Evolutionary conservation across 2,329 filamentous ascomycete genomes (phyloP), one percentile per base, ranked within the genome.

Genomic region (Ceratocystis variospora): DNA sequence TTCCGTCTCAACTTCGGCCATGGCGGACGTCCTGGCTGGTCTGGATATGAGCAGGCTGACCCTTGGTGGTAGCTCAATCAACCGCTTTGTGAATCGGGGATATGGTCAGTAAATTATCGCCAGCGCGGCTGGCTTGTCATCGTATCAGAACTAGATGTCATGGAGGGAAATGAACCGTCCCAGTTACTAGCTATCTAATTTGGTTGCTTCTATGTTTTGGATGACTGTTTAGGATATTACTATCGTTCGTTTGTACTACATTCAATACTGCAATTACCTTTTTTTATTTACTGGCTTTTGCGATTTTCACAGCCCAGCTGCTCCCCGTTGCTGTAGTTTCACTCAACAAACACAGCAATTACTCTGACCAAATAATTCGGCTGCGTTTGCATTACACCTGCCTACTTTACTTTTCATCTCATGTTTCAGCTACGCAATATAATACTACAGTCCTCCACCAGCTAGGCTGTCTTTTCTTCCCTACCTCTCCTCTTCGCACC

Each of bases 1-100:
- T 78, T 90, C 88, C 19, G 86, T 93, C 17, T 91, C 89, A 33
- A 88, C 91, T 73, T 90, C 87, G 17, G 89, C 89, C 2, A 77
- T 93, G 66, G 89, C 92, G 73, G 89, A 93, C 73, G 88, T 87
- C 6, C 76, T 91, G 64, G 82, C 89, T 22, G 85, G 87, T 69
- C 81, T 85, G 70, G 81, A 85, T 70, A 83, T 79, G 37, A 83
- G 80, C 70, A 77, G 85, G 69, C 62, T 70, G 53, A 68, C 68
- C 15, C 45, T 70, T 55, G 66, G 66, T 17, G 61, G 66, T 12
- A 59, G 67, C 10, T 70, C 69, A 15, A 67, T 70, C 33, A 68
- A 65, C 22, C 61, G 68, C 25, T 66, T 70, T 62, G 65, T 69
- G 3, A 68, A 66, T 37, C 50, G 62, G 10, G 17, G 65, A 31